Percentiles rank a stretch among this genome's conserved stretches.
Conservation (phyloP, 768 basidiomycete species). For the Royoungia palumana region DNA sequence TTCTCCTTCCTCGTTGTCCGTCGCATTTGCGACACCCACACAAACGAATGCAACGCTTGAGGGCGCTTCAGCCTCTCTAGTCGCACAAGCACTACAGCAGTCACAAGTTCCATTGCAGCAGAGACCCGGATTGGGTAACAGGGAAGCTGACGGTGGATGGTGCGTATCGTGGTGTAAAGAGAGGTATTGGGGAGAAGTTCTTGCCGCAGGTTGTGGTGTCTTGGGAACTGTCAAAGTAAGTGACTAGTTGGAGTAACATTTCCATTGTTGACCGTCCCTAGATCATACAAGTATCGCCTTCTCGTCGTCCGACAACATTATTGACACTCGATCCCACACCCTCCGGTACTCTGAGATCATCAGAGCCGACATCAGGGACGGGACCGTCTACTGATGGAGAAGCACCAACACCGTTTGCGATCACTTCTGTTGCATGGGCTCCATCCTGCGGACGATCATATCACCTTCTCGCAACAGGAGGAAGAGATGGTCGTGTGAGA, state of each 20-base stretch:
- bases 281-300: conserved; percentile 73
- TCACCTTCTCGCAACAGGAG: conserved; percentile 90
- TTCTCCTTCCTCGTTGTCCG: conserved; percentile 46
- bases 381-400: conserved; percentile 31
- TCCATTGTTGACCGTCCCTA: conserved; percentile 25
- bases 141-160: conserved; percentile 92
- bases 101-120: conserved; percentile 33
- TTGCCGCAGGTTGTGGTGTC: conserved; percentile 74
- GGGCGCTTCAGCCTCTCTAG: conserved; percentile 53
- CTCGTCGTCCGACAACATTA: conserved; percentile 62
- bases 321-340: conserved; percentile 53
- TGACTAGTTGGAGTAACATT: not conserved
- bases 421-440: conserved; percentile 89
- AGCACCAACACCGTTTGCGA: conserved; percentile 50
- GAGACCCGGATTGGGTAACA: conserved; percentile 50
- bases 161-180: conserved; percentile 96
- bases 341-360: conserved; percentile 10
- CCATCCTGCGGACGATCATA: conserved; percentile 91
- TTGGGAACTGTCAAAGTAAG: conserved; percentile 74
- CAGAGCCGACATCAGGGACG: conserved; percentile 22
- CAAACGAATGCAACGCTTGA: conserved; percentile 56
- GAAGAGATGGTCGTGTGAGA: conserved; percentile 81
- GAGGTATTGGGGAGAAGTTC: conserved; percentile 88
- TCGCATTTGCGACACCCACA: conserved; percentile 68
- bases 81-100: conserved; percentile 64